Evolutionary conservation across 2,329 filamentous ascomycete species (phyloP).

Genomic region (Alternaria sp.): DNA sequence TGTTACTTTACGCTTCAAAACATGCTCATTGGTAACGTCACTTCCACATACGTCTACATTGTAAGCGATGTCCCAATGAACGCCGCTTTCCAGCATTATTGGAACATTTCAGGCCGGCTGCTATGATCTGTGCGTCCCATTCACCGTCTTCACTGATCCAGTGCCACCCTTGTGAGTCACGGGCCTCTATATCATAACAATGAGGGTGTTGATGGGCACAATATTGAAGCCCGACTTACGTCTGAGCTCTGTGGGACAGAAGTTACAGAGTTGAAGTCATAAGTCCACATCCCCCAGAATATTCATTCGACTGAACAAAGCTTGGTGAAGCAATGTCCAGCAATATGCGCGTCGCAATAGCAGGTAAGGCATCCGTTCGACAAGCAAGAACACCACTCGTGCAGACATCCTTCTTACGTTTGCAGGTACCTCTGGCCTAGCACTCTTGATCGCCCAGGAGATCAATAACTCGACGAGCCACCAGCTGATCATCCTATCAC

Average conservation of each 20-base stretch:
- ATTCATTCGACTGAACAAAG: neutral
- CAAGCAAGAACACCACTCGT: neutral
- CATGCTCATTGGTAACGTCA: constrained; percentile 30
- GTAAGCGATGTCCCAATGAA: constrained; percentile 8
- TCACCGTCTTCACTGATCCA: constrained; percentile 34
- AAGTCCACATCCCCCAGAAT: constrained; percentile 1
- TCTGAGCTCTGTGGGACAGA: constrained; percentile 9
- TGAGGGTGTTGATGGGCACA: constrained; percentile 17
- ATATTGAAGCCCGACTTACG: constrained; percentile 12
- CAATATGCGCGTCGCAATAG: constrained; percentile 70
- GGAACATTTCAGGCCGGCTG: constrained; percentile 15
- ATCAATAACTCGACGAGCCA: constrained; percentile 70
- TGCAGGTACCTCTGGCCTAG: constrained; percentile 66
- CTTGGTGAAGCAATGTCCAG: constrained; percentile 24
- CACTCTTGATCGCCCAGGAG: constrained; percentile 65
- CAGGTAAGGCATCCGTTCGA: constrained; percentile 33
- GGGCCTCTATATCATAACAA: constrained; percentile 25
- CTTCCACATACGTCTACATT: constrained; percentile 12
- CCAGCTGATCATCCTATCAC: constrained; percentile 75
- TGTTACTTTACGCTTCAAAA: constrained; percentile 16
- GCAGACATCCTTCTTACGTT: neutral
- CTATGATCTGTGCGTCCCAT: constrained; percentile 21
- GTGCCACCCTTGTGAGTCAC: constrained; percentile 42
- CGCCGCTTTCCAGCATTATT: neutral
- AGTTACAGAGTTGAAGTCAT: constrained; percentile 5